Evolutionary conservation across 805 yeast species (phyloP).

Genomic region (Dipodascus geniculatus): DNA sequence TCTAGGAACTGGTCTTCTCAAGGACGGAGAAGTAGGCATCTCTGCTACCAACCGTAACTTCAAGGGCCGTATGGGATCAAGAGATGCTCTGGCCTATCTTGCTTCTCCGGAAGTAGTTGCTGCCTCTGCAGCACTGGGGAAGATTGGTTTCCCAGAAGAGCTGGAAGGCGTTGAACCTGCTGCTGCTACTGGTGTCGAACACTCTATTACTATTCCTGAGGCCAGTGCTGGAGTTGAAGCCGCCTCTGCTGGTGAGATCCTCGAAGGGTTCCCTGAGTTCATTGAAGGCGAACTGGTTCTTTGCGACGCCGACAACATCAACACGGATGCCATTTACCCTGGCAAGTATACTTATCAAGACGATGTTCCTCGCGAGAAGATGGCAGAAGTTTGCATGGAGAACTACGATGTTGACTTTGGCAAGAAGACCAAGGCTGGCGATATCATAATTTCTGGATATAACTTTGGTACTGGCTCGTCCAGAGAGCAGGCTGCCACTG

Average conservation of each 20-base stretch:
- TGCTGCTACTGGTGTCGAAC: slow-evolving; percentile 38
- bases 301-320: slow-evolving; percentile 87
- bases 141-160: slow-evolving; percentile 87
- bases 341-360: slow-evolving; percentile 99
- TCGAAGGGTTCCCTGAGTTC: slow-evolving; percentile 82
- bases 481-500: slow-evolving; percentile 99
- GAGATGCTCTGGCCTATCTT: slow-evolving; percentile 88
- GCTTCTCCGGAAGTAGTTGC: slow-evolving; percentile 99
- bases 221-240: slow-evolving; percentile 20
- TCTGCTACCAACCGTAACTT: slow-evolving; percentile 97
- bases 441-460: slow-evolving; percentile 82
- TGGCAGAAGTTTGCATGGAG: slow-evolving; percentile 99
- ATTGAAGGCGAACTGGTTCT: slow-evolving; percentile 86
- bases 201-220: slow-evolving; percentile 25
- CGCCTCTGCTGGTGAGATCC: slow-evolving; percentile 44
- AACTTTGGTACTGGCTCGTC: slow-evolving; percentile 98
- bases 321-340: slow-evolving; percentile 98
- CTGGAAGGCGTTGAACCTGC: slow-evolving; percentile 47
- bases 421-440: slow-evolving; percentile 70
- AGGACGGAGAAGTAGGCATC: slow-evolving; percentile 96
- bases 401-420: slow-evolving; percentile 90
- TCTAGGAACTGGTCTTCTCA: slow-evolving; percentile 81
- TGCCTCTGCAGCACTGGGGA: slow-evolving; percentile 93
- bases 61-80: slow-evolving; percentile 98
- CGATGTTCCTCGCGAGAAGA: slow-evolving; percentile 84